Conservation (phyloP, 1,139 yeast species). For the Lodderomyces elongisporus region DNA sequence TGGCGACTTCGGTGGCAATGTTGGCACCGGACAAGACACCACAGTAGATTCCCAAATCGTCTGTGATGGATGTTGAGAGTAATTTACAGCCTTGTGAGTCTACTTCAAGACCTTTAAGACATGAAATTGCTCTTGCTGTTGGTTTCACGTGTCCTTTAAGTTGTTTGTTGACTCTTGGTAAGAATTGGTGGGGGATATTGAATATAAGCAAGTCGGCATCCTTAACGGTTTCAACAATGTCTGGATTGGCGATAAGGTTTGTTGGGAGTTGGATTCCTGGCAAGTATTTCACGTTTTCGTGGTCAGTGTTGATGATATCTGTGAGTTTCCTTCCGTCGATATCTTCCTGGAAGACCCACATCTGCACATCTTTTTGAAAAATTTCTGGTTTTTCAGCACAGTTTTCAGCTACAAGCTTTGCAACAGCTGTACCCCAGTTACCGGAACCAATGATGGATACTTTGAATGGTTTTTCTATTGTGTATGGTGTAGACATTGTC, state of each 20-base stretch:
- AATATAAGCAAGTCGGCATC: constrained; percentile 81
- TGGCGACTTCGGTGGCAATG: constrained; percentile 91
- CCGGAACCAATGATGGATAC: constrained; percentile 72
- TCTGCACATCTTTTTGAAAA: constrained; percentile 65
- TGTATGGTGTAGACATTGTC: constrained; percentile 33
- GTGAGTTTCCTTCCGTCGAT: constrained; percentile 70
- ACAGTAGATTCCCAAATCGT: constrained; percentile 76
- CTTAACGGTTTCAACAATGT: constrained; percentile 62
- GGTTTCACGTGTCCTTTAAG: constrained; percentile 69
- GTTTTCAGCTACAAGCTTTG: constrained; percentile 89
- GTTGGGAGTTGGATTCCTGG: constrained; percentile 77
- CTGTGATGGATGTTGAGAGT: constrained; percentile 68
- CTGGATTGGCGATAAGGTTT: constrained; percentile 82
- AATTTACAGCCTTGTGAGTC: constrained; percentile 74
- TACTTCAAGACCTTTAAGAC: constrained; percentile 89
- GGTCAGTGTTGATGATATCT: constrained; percentile 77
- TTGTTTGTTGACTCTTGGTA: constrained; percentile 67
- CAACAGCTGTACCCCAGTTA: constrained; percentile 94
- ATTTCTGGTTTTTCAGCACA: constrained; percentile 61
- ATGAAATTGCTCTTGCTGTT: constrained; percentile 77
- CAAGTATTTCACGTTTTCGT: constrained; percentile 85
- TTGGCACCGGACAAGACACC: constrained; percentile 96
- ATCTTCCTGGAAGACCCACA: constrained; percentile 94
- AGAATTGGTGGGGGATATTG: constrained; percentile 93
- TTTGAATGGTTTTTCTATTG: constrained; percentile 41